Base-by-base conservation (phyloP, 352 stramenopile species). In the Phytopythium sindhum region DNA sequence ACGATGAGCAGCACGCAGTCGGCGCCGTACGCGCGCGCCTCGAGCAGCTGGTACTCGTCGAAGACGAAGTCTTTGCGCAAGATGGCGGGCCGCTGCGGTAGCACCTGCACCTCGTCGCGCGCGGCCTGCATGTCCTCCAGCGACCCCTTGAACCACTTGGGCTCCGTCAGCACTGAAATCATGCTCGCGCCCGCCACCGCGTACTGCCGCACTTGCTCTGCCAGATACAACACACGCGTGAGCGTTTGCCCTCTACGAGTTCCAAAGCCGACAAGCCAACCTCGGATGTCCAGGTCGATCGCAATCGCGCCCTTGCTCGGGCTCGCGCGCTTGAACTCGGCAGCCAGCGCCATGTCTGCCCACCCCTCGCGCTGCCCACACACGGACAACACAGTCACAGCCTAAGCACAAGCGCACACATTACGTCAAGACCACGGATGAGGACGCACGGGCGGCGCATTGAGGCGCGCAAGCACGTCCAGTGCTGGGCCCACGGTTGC, bases 1-100 rank as follows among this genome's bases (percentile, higher is more conserved):
- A 99, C 96, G 70, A 99, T 99, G 10, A 99, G 83, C 58, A 99
- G 79, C 60, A 99, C 89, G 48, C 96, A 98, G 80, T 99, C 97
- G 12, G 97, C 97, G 51, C 97, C 97, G 58, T 86, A 81, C 7
- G 96, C 96, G 1, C 92, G 83, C 24, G 97, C 97, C 75, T 99
- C 97, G 19, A 98, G 82, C 56, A 94, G 65, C 75, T 98, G 93
- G 70, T 99, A 99, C 66, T 87, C 84, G 65, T 97, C 88, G 10
- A 98, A 89, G 23, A 99, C 90, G 70, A 99, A 99, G 74, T 99
- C 97, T 65, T 95, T 96, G 54, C 88, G 84, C 56, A 96, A 67
- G 58, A 96, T 88, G 41, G 83, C 88, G 6, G 88, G 85, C 15
- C 87, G 87, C 21, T 66, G 56, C 15, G 39, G 63, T 57, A 84